Conservation (phyloP, 768 basidiomycete genomes). For the Coprinopsis cinerea region DNA sequence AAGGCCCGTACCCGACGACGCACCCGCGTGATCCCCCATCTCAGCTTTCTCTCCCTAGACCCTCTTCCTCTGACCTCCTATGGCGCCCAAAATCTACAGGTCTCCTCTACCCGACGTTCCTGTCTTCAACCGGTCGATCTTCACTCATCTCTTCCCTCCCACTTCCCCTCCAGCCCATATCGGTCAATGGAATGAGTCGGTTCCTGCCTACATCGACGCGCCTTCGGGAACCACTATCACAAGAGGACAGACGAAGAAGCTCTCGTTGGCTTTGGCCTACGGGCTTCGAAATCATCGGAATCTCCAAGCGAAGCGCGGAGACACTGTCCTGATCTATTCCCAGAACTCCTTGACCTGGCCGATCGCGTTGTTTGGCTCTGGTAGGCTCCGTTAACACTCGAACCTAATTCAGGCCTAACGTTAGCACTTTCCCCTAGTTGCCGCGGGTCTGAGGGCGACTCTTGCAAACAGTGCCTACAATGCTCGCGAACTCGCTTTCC, state of each 20-base stretch:
- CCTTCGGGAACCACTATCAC: conserved; percentile 49
- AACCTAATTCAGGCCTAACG: neutral
- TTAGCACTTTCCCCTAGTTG: conserved; percentile 29
- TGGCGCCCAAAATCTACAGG: conserved; percentile 41
- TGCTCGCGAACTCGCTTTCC: conserved; percentile 60
- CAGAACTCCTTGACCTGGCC: conserved; percentile 59
- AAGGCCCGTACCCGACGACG: too few species aligned
- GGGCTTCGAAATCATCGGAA: conserved; percentile 45
- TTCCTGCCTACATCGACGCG: conserved; percentile 64
- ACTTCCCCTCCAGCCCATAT: conserved; percentile 23
- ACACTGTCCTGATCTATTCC: conserved; percentile 60
- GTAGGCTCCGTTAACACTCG: conserved; percentile 19
- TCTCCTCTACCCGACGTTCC: conserved; percentile 35
- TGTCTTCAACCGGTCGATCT: conserved; percentile 37
- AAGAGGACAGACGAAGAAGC: conserved; percentile 44
- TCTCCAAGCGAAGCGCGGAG: conserved; percentile 37
- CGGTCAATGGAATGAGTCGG: conserved; percentile 36
- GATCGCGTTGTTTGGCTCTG: conserved; percentile 40
- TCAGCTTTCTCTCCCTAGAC: neutral
- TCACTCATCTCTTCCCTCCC: conserved; percentile 41
- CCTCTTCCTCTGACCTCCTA: conserved; percentile 15
- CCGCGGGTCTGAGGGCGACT: conserved; percentile 64
- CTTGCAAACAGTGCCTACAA: conserved; percentile 73
- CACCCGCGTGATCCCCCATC: too few species aligned
- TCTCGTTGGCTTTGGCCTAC: conserved; percentile 51